phyloP scores from a whole-genome alignment of 441 rosid genomes.

The Brassica balearica region DNA sequence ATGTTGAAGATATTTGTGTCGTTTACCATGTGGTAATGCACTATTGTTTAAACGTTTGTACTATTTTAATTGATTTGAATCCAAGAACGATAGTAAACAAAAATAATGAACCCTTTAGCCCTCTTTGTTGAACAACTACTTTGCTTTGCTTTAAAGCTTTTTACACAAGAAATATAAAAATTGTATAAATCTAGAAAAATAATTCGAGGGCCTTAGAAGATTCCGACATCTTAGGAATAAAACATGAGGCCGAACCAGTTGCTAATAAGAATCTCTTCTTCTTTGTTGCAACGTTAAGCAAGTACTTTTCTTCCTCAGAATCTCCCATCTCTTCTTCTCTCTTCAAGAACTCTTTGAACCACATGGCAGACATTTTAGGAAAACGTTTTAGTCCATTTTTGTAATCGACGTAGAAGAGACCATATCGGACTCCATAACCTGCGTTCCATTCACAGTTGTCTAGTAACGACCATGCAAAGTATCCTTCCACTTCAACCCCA shows the following conservation, averaged over 20 bases:
- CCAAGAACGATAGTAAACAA: background rate
- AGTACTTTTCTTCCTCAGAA: constrained; percentile 30
- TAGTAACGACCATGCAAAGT: constrained; percentile 48
- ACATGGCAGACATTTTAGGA: constrained; percentile 46
- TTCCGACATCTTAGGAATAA: constrained; percentile 45
- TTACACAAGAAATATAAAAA: constrained; percentile 12
- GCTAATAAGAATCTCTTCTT: constrained; percentile 41
- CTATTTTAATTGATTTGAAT: background rate
- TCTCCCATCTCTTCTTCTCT: constrained; percentile 40
- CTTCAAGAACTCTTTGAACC: constrained; percentile 49
- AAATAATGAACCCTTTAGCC: background rate
- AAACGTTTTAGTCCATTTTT: constrained; percentile 45
- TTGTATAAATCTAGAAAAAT: constrained; percentile 26
- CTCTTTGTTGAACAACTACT: background rate
- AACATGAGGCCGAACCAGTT: constrained; percentile 41
- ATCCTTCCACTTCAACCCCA: constrained; percentile 45
- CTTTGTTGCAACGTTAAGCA: constrained; percentile 28
- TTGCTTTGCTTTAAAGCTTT: constrained; percentile 28
- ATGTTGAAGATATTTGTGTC: background rate
- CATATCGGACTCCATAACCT: constrained; percentile 43
- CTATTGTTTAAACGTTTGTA: background rate
- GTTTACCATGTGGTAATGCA: background rate
- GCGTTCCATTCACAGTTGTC: constrained; percentile 50
- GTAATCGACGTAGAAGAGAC: constrained; percentile 43
- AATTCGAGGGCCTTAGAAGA: constrained; percentile 45